A percentile compares a stretch with the other conserved stretches of the same genome.
Conservation (phyloP, 2,329 filamentous ascomycete genomes). For the Hypoxylon sp. region DNA sequence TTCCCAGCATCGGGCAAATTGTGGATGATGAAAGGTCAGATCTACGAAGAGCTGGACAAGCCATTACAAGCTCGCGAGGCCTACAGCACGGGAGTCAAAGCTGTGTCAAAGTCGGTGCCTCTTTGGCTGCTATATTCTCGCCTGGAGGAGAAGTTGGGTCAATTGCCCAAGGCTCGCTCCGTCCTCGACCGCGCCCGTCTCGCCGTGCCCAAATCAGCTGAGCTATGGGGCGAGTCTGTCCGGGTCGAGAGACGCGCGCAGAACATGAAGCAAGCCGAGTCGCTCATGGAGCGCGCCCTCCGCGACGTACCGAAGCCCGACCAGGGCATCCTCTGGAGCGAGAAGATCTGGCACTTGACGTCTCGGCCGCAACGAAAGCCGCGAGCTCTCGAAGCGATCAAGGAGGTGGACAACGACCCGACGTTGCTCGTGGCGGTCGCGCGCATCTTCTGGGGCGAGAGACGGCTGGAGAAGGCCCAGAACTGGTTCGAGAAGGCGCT, state of each 20-base stretch:
- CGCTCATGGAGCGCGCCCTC: conserved; percentile 90
- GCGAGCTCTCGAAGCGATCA: conserved; percentile 90
- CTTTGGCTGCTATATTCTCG: conserved; percentile 90
- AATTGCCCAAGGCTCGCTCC: conserved; percentile 89
- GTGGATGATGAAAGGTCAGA: conserved; percentile 99
- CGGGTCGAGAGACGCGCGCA: conserved; percentile 88
- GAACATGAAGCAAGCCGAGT: conserved; percentile 84
- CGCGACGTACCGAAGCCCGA: conserved; percentile 83
- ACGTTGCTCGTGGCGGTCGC: conserved; percentile 90
- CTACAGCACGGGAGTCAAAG: conserved; percentile 86
- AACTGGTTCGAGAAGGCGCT: conserved; percentile 98
- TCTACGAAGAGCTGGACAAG: conserved; percentile 86
- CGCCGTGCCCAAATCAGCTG: conserved; percentile 82
- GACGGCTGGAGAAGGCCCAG: conserved; percentile 90
- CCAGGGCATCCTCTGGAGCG: conserved; percentile 84
- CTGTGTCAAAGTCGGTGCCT: conserved; percentile 81
- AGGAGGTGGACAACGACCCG: conserved; percentile 93
- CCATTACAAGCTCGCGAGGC: conserved; percentile 87
- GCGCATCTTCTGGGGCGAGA: conserved; percentile 94
- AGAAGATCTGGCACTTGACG: conserved; percentile 96
- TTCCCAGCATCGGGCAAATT: conserved; percentile 89
- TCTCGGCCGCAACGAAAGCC: conserved; percentile 91
- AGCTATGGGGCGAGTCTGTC: conserved; percentile 93
- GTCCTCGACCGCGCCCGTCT: conserved; percentile 91
- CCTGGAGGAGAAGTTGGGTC: conserved; percentile 84